These are phyloP conservation scores for Simplicillium aogashimaense DNA, from an alignment of 2,329 filamentous ascomycete species.

Conservation along the genomic window DNA sequence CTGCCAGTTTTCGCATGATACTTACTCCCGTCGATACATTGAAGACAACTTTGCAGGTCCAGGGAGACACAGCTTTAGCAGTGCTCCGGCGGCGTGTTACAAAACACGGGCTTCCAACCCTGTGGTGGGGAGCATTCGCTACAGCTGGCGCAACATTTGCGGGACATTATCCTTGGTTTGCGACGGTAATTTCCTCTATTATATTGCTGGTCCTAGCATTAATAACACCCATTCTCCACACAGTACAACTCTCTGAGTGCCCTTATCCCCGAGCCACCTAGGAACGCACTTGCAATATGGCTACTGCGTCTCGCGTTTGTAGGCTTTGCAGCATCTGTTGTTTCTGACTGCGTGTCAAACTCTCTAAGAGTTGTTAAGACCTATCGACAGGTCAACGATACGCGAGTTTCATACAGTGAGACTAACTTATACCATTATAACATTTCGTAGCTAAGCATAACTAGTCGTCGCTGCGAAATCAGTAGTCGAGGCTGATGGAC, in stretches of 20 bases:
- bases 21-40: slow-evolving; percentile 37
- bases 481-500: slow-evolving; percentile 29
- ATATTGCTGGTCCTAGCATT: not conserved
- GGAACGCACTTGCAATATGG: slow-evolving; percentile 28
- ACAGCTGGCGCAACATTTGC: slow-evolving; percentile 38
- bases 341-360: slow-evolving; percentile 36
- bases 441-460: not conserved
- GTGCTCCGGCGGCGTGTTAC: slow-evolving; percentile 33
- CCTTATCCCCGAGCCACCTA: slow-evolving; percentile 27
- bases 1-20: slow-evolving; percentile 35
- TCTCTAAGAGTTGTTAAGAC: slow-evolving; percentile 37
- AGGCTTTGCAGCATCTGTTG: slow-evolving; percentile 12
- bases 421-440: no score
- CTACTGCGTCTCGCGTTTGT: slow-evolving; percentile 31
- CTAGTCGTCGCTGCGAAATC: slow-evolving; percentile 30
- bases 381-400: slow-evolving; percentile 38
- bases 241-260: slow-evolving; percentile 34
- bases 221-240: no score
- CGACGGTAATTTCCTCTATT: slow-evolving; percentile 21
- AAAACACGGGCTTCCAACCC: slow-evolving; percentile 30
- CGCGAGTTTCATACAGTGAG: slow-evolving; percentile 33
- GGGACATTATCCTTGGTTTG: slow-evolving; percentile 40
- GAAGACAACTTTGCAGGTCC: slow-evolving; percentile 39
- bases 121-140: slow-evolving; percentile 40
- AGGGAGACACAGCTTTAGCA: slow-evolving; percentile 29